Evolutionary conservation across 1,284 basidiomycete genomes (phyloP).

Genomic region (Ceraceosorus guamensis): DNA sequence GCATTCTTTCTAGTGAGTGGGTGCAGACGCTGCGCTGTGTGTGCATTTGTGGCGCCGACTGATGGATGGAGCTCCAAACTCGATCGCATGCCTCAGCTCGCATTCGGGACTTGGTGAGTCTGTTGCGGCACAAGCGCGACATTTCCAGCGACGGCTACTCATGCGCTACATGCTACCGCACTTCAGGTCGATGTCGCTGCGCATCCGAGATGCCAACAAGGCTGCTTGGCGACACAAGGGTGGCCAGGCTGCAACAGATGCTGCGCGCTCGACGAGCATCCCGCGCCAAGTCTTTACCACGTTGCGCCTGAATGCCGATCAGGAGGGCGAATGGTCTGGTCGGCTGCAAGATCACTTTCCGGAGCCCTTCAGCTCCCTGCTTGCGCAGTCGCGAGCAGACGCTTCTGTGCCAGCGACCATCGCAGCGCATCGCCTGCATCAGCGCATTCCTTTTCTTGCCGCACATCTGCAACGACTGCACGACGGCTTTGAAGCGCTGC

Average conservation of each 20-base stretch:
- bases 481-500: not conserved
- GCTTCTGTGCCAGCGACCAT: not conserved
- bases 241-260: not conserved
- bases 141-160: too few species aligned
- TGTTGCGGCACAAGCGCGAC: too few species aligned
- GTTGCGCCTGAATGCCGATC: not conserved
- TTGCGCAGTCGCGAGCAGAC: not conserved
- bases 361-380: not conserved
- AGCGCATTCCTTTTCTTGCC: not conserved
- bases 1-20: too few species aligned
- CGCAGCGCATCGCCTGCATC: not conserved
- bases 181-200: conserved; percentile 13
- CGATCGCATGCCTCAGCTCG: conserved; percentile 8
- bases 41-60: too few species aligned
- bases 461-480: not conserved
- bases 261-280: not conserved
- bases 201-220: conserved; percentile 11
- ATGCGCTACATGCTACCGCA: too few species aligned
- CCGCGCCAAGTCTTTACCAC: not conserved
- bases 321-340: too few species aligned
- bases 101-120: too few species aligned
- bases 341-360: too few species aligned
- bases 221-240: conserved; percentile 12
- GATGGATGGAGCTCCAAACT: too few species aligned
- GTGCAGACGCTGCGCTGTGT: conserved; percentile 17